Conservation (phyloP, 73 alveolate genomes). For the Tetrahymena borealis region DNA sequence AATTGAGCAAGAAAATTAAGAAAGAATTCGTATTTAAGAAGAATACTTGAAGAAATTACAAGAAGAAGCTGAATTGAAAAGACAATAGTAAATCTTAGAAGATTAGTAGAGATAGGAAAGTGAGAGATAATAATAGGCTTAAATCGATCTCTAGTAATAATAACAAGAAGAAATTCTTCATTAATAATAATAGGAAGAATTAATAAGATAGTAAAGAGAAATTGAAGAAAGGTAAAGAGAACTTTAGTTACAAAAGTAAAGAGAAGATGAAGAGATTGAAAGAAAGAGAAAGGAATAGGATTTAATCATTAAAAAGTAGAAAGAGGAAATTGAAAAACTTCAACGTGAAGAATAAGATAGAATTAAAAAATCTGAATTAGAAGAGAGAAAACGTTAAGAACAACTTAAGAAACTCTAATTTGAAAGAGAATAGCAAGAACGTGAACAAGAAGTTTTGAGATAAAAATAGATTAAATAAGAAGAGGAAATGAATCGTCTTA, state of each 20-base stretch:
- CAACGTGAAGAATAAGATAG: background rate
- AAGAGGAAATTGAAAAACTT: background rate
- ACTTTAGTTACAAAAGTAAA: background rate
- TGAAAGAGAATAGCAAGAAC: background rate
- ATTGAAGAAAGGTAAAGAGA: background rate
- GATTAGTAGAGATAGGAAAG: background rate
- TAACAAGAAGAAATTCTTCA: background rate
- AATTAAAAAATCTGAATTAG: background rate
- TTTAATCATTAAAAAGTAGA: background rate
- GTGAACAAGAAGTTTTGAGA: background rate
- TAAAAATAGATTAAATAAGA: background rate
- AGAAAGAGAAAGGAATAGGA: background rate
- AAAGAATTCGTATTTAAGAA: background rate
- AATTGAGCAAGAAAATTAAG: background rate
- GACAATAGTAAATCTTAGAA: background rate
- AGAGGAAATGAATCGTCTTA: background rate
- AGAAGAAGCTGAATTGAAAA: background rate
- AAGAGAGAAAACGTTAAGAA: background rate
- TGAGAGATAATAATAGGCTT: background rate
- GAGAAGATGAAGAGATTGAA: background rate
- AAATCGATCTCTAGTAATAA: background rate
- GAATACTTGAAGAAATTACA: background rate
- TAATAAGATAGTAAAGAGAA: background rate
- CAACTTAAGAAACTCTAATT: background rate
- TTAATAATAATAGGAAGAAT: background rate